Percentiles rank a stretch among this genome's conserved stretches.
phyloP scores from a whole-genome alignment of 495 filamentous ascomycete species.

The Penicillium coffeae region DNA sequence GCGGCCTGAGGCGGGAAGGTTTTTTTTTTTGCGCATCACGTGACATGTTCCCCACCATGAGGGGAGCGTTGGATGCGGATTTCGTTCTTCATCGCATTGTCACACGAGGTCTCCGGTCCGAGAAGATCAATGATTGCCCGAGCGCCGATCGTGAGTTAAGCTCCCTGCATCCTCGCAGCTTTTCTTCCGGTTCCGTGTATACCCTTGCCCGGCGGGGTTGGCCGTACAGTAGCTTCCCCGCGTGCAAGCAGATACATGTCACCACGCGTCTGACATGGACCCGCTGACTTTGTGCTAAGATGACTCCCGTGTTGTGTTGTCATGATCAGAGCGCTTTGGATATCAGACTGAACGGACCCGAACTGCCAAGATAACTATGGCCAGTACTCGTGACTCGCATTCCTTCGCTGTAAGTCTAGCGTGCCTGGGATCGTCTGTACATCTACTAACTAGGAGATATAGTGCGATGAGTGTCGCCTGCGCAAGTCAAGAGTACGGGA shows the following conservation, averaged over 20 bases:
- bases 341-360: slow-evolving; percentile 21
- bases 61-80: slow-evolving; percentile 22
- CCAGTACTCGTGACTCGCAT: slow-evolving; percentile 46
- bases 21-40: slow-evolving; percentile 30
- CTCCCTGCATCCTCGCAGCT: not conserved
- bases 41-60: slow-evolving; percentile 36
- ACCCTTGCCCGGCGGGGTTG: slow-evolving; percentile 4
- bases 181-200: not conserved
- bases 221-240: not conserved
- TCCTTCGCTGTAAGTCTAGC: slow-evolving; percentile 42
- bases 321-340: slow-evolving; percentile 34
- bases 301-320: slow-evolving; percentile 32
- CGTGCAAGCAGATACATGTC: slow-evolving; percentile 1
- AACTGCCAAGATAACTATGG: slow-evolving; percentile 36
- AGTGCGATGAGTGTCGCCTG: slow-evolving; percentile 51
- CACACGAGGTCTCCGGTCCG: slow-evolving; percentile 8
- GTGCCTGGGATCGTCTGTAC: not conserved
- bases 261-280: slow-evolving; percentile 3
- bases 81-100: slow-evolving; percentile 14
- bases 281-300: slow-evolving; percentile 30
- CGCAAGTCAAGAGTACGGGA: slow-evolving; percentile 45
- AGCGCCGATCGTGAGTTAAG: slow-evolving; percentile 41
- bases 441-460: not conserved
- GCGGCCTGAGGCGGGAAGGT: slow-evolving; percentile 20
- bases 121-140: slow-evolving; percentile 23